phyloP scores from a whole-genome alignment of 2,329 filamentous ascomycete species.

The Cladosporium austrohemisphaericum region DNA sequence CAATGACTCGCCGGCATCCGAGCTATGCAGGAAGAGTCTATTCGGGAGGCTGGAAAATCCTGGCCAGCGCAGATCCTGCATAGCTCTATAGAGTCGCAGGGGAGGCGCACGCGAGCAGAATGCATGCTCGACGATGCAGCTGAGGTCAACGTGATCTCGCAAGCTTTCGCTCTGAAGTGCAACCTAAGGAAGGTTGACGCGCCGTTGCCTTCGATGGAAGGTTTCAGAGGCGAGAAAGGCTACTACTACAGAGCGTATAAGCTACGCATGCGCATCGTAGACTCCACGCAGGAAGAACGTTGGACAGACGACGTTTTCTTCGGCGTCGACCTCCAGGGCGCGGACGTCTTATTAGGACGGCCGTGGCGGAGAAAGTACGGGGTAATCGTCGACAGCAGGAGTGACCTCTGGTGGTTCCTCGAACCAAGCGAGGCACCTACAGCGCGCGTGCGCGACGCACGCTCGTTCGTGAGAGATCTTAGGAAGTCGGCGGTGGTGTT shows the following conservation, averaged over 20 bases:
- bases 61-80: neutral
- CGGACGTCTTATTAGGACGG: too few species aligned
- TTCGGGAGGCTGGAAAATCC: neutral
- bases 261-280: neutral
- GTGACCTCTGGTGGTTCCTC: too few species aligned
- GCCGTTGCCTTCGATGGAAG: neutral
- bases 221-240: neutral
- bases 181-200: neutral
- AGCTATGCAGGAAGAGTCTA: neutral
- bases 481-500: too few species aligned
- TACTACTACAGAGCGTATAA: neutral
- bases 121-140: neutral
- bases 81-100: neutral
- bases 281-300: neutral
- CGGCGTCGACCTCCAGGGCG: too few species aligned
- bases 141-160: neutral
- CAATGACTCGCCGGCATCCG: neutral
- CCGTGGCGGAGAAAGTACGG: too few species aligned
- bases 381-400: too few species aligned
- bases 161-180: neutral
- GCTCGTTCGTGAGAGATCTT: too few species aligned
- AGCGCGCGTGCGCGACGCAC: too few species aligned
- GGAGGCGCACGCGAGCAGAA: neutral
- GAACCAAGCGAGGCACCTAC: too few species aligned
- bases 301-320: neutral